Conservation (phyloP, 176 grass and related monocot genomes). For the Tillandsia fasciculata region DNA sequence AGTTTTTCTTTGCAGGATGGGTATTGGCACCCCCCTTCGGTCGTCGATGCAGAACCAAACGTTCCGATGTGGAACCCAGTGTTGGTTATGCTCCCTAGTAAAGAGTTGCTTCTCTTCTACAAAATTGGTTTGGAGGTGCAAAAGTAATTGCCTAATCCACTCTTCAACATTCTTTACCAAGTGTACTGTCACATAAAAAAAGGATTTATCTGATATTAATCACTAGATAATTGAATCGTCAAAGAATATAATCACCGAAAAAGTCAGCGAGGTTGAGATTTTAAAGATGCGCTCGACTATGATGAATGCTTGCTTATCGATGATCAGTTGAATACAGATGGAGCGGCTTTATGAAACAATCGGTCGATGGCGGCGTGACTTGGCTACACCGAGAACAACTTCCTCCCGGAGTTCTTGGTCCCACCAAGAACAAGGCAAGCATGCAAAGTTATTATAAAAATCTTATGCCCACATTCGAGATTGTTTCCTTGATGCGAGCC, state of each 20-base stretch:
- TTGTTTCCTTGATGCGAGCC: too few species aligned
- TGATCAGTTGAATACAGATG: conserved; percentile 13
- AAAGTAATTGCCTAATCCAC: conserved; percentile 3
- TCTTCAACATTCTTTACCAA: too few species aligned
- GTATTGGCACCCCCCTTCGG: conserved; percentile 21
- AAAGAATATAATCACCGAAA: too few species aligned
- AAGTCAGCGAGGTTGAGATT: too few species aligned
- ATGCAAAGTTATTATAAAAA: too few species aligned
- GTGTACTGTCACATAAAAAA: too few species aligned
- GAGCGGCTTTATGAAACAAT: conserved; percentile 34
- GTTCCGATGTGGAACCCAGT: conserved; percentile 40
- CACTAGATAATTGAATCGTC: too few species aligned
- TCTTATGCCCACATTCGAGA: too few species aligned
- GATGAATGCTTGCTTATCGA: too few species aligned
- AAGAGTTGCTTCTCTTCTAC: conserved; percentile 31
- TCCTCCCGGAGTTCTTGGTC: conserved; percentile 30
- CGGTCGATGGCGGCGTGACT: conserved; percentile 22
- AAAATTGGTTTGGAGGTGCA: conserved; percentile 27
- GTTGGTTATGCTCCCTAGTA: conserved; percentile 24
- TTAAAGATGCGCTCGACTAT: too few species aligned
- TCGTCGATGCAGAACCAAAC: conserved; percentile 16
- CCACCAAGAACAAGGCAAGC: conserved; percentile 30
- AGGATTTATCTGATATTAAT: too few species aligned
- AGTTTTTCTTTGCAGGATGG: conserved; percentile 17
- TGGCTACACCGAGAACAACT: conserved; percentile 24